These are phyloP conservation scores for Colletotrichum sp. DNA, from an alignment of 2,329 filamentous ascomycete species.

Conservation along the genomic window DNA sequence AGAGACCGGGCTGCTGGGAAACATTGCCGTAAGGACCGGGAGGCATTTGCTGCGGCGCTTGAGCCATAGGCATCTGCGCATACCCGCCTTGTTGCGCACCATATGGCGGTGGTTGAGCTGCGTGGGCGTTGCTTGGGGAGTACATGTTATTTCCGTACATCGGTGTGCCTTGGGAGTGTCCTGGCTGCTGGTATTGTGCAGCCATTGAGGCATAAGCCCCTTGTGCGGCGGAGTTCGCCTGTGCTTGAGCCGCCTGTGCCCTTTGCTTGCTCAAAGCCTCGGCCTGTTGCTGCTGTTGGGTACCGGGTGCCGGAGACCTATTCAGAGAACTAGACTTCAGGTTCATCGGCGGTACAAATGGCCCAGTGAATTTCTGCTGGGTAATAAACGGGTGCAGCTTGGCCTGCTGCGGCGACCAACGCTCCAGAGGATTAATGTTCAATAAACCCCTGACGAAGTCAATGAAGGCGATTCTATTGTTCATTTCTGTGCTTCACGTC, in stretches of 20 bases:
- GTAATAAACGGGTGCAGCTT: constrained; percentile 98
- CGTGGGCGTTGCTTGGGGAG: constrained; percentile 58
- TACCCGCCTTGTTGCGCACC: constrained; percentile 74
- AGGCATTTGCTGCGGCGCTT: constrained; percentile 68
- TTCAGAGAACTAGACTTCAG: constrained; percentile 85
- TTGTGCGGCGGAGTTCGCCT: constrained; percentile 68
- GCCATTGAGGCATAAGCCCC: constrained; percentile 64
- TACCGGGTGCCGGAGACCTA: constrained; percentile 88
- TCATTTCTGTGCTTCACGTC: constrained; percentile 76
- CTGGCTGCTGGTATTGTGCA: constrained; percentile 50
- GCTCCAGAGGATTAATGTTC: constrained; percentile 92
- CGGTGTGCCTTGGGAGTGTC: constrained; percentile 58
- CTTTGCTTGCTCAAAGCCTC: constrained; percentile 94
- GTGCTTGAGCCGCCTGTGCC: constrained; percentile 72
- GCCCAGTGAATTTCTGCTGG: constrained; percentile 94
- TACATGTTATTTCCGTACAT: constrained; percentile 90
- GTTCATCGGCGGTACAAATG: constrained; percentile 97
- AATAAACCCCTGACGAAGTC: constrained; percentile 94
- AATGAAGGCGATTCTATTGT: constrained; percentile 95
- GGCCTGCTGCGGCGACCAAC: constrained; percentile 97
- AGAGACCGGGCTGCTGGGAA: constrained; percentile 61
- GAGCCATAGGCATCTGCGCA: constrained; percentile 74
- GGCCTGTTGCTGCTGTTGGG: constrained; percentile 94
- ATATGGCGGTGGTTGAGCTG: constrained; percentile 78
- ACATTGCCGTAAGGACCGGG: constrained; percentile 65